These are phyloP conservation scores for Xylaria sp. DNA, from an alignment of 2,329 filamentous ascomycete genomes.

Conservation along the genomic window DNA sequence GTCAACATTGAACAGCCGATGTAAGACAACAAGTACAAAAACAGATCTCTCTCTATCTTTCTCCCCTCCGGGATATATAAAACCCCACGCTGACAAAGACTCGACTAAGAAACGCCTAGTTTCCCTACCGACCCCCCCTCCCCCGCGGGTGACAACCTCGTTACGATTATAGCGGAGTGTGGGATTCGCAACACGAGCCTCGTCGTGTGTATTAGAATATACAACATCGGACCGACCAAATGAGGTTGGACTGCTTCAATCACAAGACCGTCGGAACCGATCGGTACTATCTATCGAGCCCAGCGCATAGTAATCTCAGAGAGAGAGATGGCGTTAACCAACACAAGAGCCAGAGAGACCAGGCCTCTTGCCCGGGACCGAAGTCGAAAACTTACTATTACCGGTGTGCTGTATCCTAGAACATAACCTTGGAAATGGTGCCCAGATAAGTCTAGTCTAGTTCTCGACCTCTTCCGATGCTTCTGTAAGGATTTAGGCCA, in stretches of 20 bases:
- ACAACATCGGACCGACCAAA: neutral
- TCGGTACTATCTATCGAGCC: neutral
- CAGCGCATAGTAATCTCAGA: neutral
- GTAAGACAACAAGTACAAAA: neutral
- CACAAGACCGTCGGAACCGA: neutral
- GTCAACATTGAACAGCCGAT: neutral
- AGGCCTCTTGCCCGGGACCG: too few species aligned
- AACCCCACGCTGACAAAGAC: slow-evolving; percentile 1
- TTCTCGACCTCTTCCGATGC: neutral
- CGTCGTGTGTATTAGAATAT: neutral
- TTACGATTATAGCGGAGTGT: slow-evolving; percentile 5
- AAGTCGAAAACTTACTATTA: too few species aligned
- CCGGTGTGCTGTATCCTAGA: too few species aligned
- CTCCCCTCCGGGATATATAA: too few species aligned
- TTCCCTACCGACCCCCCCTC: too few species aligned
- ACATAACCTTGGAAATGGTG: too few species aligned
- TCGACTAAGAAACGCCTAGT: neutral
- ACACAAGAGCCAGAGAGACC: too few species aligned
- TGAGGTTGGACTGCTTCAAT: neutral
- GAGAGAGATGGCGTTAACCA: neutral
- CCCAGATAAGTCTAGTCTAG: neutral
- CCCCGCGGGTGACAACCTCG: neutral
- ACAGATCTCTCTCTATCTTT: too few species aligned
- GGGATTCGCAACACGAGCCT: slow-evolving; percentile 7
- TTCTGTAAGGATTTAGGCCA: too few species aligned